Evolutionary conservation across 495 filamentous ascomycete genomes (phyloP).

Genomic region (Penicillium subrubescens): DNA sequence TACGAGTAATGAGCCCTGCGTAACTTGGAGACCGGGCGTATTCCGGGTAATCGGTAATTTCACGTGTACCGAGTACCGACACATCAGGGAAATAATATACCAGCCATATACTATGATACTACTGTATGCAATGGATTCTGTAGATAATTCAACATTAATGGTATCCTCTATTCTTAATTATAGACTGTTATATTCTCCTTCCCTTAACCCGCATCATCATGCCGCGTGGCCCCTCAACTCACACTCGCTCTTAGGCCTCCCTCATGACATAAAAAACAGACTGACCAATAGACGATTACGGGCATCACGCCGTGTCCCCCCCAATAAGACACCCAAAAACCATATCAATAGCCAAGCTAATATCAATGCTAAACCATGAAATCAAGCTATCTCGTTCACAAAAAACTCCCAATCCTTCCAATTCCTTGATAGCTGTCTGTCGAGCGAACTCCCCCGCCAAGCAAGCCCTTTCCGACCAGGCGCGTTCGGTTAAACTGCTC

Average conservation of each 20-base stretch:
- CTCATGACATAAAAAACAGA: neutral
- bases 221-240: neutral
- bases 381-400: neutral
- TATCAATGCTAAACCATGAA: neutral
- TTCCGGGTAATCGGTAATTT: constrained; percentile 8
- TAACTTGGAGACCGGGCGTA: constrained; percentile 30
- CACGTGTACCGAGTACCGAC: constrained; percentile 4
- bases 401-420: neutral
- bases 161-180: neutral
- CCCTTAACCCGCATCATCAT: neutral
- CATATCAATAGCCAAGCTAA: neutral
- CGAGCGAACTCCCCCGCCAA: neutral
- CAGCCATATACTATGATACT: too few species aligned
- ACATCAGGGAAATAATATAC: neutral
- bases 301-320: neutral
- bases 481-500: constrained; percentile 15
- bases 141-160: neutral
- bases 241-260: neutral
- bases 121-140: neutral
- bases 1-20: constrained; percentile 25
- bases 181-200: neutral
- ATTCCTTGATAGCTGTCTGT: neutral
- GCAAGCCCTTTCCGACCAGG: constrained; percentile 13
- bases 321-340: neutral
- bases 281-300: constrained; percentile 10